phyloP scores from a whole-genome alignment of 2,329 filamentous ascomycete genomes.

The Paracamarosporium sp. region DNA sequence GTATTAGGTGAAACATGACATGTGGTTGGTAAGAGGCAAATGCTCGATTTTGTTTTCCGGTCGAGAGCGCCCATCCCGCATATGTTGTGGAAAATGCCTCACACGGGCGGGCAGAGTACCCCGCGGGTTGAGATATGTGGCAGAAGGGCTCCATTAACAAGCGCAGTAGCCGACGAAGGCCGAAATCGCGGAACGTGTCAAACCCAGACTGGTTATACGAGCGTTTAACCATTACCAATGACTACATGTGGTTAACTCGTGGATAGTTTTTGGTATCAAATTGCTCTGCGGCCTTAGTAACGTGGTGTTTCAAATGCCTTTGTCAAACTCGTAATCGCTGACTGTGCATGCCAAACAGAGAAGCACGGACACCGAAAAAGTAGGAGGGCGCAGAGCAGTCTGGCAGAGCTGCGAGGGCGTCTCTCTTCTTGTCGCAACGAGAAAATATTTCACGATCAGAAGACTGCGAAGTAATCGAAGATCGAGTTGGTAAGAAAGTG shows the following conservation, averaged over 20 bases:
- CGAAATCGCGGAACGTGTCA: too few relatives aligned
- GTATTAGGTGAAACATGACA: not conserved
- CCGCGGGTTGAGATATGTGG: not conserved
- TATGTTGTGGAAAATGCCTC: not conserved
- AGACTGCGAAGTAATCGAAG: not conserved
- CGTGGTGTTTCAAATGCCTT: constrained; percentile 12
- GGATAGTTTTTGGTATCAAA: not conserved
- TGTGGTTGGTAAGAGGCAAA: not conserved
- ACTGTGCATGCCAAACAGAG: constrained; percentile 27
- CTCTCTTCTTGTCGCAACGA: not conserved
- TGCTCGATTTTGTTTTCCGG: not conserved
- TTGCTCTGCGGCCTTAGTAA: not conserved
- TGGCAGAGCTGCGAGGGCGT: not conserved
- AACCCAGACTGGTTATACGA: not conserved
- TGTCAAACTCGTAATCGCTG: constrained; percentile 33
- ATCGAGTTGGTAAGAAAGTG: not conserved
- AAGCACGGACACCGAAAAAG: not conserved
- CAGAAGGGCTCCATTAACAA: not conserved
- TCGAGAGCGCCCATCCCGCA: not conserved
- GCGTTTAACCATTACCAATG: not conserved
- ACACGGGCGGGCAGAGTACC: not conserved
- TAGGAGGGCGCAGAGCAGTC: not conserved
- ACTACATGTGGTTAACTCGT: not conserved
- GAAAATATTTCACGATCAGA: not conserved
- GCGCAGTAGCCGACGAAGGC: not conserved